Evolutionary conservation across 306 rosid species (phyloP).

Genomic region (Casuarina equisetifolia): DNA sequence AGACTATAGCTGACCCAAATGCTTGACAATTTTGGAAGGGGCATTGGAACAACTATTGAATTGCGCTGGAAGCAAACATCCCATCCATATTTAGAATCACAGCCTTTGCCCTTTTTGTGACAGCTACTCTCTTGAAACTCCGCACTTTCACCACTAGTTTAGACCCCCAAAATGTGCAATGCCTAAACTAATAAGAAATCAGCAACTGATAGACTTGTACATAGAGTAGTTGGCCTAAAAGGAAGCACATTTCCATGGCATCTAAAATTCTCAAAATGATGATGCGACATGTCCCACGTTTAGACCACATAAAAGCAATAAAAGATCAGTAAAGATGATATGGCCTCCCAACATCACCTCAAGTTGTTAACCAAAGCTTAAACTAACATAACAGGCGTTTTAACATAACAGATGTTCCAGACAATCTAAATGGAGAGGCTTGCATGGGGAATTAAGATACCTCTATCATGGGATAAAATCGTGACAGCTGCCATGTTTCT

Average conservation of each 20-base stretch:
- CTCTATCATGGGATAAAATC: constrained; percentile 93
- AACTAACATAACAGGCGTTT: neutral
- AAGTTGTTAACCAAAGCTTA: neutral
- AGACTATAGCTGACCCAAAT: neutral
- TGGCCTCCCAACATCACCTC: neutral
- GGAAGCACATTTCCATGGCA: neutral
- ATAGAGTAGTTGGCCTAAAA: neutral
- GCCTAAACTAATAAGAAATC: neutral
- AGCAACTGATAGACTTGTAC: neutral
- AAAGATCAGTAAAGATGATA: neutral
- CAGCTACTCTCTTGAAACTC: neutral
- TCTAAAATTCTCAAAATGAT: neutral
- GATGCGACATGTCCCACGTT: neutral
- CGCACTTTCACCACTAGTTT: neutral
- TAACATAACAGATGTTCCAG: neutral
- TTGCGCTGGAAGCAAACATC: neutral
- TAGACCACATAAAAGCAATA: neutral
- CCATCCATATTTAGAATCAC: neutral
- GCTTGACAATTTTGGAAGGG: neutral
- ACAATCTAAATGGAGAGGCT: constrained; percentile 12
- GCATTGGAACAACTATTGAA: neutral
- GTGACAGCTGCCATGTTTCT: constrained; percentile 85
- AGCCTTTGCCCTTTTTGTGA: neutral
- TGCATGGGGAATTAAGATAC: constrained; percentile 37
- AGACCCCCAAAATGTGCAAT: neutral